Evolutionary conservation across 2,329 filamentous ascomycete genomes (phyloP).

Genomic region (Parafenestella ontariensis): DNA sequence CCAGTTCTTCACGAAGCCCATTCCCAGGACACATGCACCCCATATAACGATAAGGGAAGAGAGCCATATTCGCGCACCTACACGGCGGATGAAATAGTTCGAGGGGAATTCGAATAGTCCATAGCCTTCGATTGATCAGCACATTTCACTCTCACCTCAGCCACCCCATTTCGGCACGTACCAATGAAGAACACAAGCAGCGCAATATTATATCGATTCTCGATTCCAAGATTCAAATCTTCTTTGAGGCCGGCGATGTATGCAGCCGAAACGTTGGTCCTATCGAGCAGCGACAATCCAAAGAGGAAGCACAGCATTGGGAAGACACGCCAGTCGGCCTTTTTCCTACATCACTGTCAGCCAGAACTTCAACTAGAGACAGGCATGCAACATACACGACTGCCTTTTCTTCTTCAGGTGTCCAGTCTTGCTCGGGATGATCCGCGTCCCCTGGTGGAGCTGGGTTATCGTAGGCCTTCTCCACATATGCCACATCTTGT

Average conservation of each 20-base stretch:
- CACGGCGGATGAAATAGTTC: slow-evolving; percentile 39
- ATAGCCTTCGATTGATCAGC: slow-evolving; percentile 21
- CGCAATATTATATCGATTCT: slow-evolving; percentile 38
- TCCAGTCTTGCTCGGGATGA: slow-evolving; percentile 34
- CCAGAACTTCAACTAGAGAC: no score
- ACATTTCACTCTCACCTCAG: neutral
- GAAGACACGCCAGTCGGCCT: slow-evolving; percentile 41
- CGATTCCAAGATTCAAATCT: slow-evolving; percentile 21
- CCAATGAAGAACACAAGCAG: slow-evolving; percentile 43
- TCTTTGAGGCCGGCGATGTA: slow-evolving; percentile 28
- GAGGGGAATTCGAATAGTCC: slow-evolving; percentile 43
- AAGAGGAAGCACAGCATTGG: slow-evolving; percentile 46
- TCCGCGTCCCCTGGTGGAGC: slow-evolving; percentile 1
- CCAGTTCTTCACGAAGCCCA: slow-evolving; percentile 35
- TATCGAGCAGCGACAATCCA: slow-evolving; percentile 32
- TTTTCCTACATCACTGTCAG: slow-evolving; percentile 23
- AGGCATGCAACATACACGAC: slow-evolving; percentile 23
- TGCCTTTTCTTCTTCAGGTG: slow-evolving; percentile 37
- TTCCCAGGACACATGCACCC: slow-evolving; percentile 34
- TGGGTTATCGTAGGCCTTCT: slow-evolving; percentile 9
- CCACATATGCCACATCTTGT: neutral
- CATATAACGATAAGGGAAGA: slow-evolving; percentile 35
- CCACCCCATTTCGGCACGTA: neutral
- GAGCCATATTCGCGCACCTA: slow-evolving; percentile 41
- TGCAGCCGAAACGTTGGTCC: slow-evolving; percentile 31